Percentiles rank a stretch among this genome's conserved stretches.
phyloP scores from a whole-genome alignment of 345 rosid genomes.

The Nephelium lappaceum region DNA sequence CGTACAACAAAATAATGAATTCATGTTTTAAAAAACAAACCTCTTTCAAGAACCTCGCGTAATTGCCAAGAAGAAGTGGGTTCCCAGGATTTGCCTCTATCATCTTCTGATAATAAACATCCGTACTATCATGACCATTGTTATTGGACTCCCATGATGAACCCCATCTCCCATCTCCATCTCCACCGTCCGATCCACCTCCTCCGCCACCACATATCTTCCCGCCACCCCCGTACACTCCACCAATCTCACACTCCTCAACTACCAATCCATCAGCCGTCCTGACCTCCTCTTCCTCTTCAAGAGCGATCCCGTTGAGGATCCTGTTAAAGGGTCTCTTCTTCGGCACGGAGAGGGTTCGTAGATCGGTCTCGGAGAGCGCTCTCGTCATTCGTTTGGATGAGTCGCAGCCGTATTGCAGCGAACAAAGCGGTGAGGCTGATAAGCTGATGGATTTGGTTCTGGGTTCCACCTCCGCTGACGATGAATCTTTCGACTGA shows the following conservation, averaged over 20 bases:
- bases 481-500: slow-evolving; percentile 40
- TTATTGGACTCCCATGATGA: slow-evolving; percentile 35
- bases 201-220: slow-evolving; percentile 46
- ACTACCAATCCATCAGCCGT: slow-evolving; percentile 30
- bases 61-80: slow-evolving; percentile 72
- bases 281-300: slow-evolving; percentile 42
- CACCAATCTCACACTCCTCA: slow-evolving; percentile 31
- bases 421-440: slow-evolving; percentile 32
- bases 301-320: slow-evolving; percentile 34
- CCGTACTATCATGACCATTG: slow-evolving; percentile 45
- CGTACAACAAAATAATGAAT: not conserved
- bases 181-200: slow-evolving; percentile 42
- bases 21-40: not conserved
- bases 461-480: slow-evolving; percentile 47
- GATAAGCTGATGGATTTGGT: slow-evolving; percentile 38
- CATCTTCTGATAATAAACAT: slow-evolving; percentile 72
- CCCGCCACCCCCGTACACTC: slow-evolving; percentile 51
- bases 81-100: slow-evolving; percentile 87
- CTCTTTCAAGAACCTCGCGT: slow-evolving; percentile 55
- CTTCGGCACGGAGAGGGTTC: slow-evolving; percentile 37
- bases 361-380: slow-evolving; percentile 62
- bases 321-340: slow-evolving; percentile 25
- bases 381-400: slow-evolving; percentile 47
- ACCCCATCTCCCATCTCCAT: slow-evolving; percentile 34
- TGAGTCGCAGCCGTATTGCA: slow-evolving; percentile 29